Evolutionary conservation across 2,329 filamentous ascomycete species (phyloP).

Genomic region (Aspergillus luchuensis): DNA sequence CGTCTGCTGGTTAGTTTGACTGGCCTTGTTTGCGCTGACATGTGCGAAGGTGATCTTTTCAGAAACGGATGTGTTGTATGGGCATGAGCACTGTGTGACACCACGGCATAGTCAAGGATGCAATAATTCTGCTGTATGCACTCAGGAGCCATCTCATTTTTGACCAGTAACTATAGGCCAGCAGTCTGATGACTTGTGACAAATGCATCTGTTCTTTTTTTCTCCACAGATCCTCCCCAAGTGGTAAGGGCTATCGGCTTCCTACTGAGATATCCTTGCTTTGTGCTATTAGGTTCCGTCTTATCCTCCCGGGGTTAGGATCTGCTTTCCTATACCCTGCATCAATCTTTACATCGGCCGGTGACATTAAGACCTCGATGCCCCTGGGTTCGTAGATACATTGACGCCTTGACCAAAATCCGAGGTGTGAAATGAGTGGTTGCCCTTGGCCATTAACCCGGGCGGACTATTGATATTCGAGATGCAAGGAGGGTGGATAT

Average conservation of each 20-base stretch:
- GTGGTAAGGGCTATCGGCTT: slow-evolving; percentile 17
- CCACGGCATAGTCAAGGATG: background rate
- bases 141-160: background rate
- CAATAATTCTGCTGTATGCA: background rate
- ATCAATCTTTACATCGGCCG: slow-evolving; percentile 21
- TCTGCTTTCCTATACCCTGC: slow-evolving; percentile 18
- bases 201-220: slow-evolving; percentile 6
- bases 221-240: slow-evolving; percentile 28
- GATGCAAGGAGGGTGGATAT: slow-evolving; percentile 40
- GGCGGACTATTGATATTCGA: slow-evolving; percentile 30
- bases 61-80: background rate
- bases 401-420: background rate
- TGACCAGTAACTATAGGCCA: background rate
- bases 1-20: background rate
- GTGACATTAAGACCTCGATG: slow-evolving; percentile 6
- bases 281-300: slow-evolving; percentile 29
- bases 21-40: background rate
- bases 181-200: background rate
- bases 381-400: background rate
- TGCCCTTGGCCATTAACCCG: background rate
- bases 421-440: background rate
- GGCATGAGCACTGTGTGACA: background rate
- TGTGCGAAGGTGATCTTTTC: background rate
- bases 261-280: slow-evolving; percentile 32
- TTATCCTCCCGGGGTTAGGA: slow-evolving; percentile 23